Evolutionary conservation across 192 early-diverging fungal genomes (phyloP).

Genomic region (Podila epicladia): DNA sequence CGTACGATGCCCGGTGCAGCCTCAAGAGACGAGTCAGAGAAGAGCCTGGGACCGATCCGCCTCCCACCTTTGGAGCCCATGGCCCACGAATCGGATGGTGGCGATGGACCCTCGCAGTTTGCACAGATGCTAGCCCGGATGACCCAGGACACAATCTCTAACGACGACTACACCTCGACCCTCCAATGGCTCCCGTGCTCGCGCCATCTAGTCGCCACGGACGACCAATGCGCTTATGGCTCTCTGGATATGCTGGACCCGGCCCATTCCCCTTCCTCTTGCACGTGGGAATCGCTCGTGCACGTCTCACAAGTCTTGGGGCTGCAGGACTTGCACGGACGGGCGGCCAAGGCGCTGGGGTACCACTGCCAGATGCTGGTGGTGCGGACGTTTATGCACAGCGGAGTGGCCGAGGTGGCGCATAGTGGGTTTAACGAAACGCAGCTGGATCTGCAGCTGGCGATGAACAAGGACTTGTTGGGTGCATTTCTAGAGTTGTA

Average conservation of each 20-base stretch:
- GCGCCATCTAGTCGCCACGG: background rate
- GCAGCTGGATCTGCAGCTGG: constrained; percentile 27
- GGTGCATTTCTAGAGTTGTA: constrained; percentile 13
- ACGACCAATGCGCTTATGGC: background rate
- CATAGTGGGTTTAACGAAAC: constrained; percentile 15
- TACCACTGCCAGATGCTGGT: constrained; percentile 23
- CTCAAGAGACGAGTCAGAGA: background rate
- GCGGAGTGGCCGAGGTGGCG: background rate
- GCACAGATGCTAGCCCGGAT: background rate
- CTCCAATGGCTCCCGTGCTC: background rate
- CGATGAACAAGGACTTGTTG: constrained; percentile 13
- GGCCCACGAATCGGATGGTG: background rate
- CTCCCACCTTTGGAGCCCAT: background rate
- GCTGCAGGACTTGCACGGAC: constrained; percentile 1
- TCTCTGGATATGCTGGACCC: background rate
- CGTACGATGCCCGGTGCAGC: too few species aligned
- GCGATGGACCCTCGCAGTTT: background rate
- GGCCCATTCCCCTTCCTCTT: background rate
- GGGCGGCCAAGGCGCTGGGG: constrained; percentile 8
- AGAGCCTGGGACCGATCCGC: background rate
- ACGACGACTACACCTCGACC: background rate
- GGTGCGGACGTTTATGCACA: background rate
- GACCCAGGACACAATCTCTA: background rate
- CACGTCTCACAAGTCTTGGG: background rate
- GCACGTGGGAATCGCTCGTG: constrained; percentile 31